A percentile compares a stretch with the other conserved stretches of the same genome.
Evolutionary conservation across 2,329 filamentous ascomycete genomes (phyloP).

Genomic region (Dryadomyces sulphureus): DNA sequence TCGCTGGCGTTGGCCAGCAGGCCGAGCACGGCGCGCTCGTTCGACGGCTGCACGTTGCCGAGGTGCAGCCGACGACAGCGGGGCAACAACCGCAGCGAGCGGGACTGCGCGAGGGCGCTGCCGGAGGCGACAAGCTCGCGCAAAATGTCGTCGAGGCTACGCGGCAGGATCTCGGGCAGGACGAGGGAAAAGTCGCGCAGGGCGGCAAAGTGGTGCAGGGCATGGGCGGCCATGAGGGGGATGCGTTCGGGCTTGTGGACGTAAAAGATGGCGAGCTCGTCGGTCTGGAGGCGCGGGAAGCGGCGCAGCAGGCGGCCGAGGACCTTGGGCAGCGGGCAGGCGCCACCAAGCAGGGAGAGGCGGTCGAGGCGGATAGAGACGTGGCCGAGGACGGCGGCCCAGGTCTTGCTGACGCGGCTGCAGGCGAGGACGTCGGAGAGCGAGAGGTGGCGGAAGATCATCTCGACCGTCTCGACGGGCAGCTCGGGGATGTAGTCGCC

Average conservation of each 20-base stretch:
- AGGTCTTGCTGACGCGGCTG: conserved; percentile 4
- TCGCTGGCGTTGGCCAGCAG: background rate
- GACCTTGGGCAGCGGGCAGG: background rate
- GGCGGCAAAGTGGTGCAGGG: background rate
- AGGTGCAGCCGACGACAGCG: background rate
- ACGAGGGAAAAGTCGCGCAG: background rate
- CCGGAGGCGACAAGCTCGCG: background rate
- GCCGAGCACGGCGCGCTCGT: background rate
- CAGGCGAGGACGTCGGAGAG: conserved; percentile 4
- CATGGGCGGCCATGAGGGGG: background rate
- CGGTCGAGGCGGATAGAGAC: background rate
- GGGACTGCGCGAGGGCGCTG: background rate
- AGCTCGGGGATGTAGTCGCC: conserved; percentile 7
- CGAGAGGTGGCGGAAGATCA: conserved; percentile 4
- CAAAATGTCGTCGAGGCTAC: background rate
- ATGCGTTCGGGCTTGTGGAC: too few relatives aligned
- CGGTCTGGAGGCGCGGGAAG: background rate
- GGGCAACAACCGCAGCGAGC: background rate
- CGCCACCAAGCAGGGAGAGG: background rate
- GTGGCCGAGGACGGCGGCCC: conserved; percentile 1
- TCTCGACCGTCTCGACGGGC: conserved; percentile 7
- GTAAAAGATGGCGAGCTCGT: background rate
- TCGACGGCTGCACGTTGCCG: background rate
- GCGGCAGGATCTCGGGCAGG: background rate
- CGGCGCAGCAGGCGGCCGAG: background rate